These are phyloP conservation scores for Spiraea crenata DNA, from an alignment of 331 rosid genomes.

Conservation along the genomic window DNA sequence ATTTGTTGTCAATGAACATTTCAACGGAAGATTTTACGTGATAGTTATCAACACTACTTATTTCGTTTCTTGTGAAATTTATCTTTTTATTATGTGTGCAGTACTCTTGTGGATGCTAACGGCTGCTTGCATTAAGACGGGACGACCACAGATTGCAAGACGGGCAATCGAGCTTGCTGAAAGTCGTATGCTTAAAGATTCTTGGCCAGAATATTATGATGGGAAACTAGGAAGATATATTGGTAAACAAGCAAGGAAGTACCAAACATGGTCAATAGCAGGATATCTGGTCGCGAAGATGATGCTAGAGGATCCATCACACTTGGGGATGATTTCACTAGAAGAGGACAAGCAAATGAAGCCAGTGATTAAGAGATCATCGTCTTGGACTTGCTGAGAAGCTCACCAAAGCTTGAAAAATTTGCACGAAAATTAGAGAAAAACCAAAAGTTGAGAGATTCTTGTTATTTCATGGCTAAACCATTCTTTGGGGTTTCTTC, in stretches of 20 bases:
- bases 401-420: slow-evolving; percentile 30
- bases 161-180: slow-evolving; percentile 88
- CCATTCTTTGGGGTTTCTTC: slow-evolving; percentile 46
- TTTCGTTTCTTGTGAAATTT: neutral
- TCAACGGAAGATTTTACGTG: neutral
- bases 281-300: slow-evolving; percentile 95
- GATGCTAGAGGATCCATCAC: slow-evolving; percentile 97
- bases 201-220: slow-evolving; percentile 95
- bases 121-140: slow-evolving; percentile 93
- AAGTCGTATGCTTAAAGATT: slow-evolving; percentile 80
- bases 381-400: slow-evolving; percentile 82
- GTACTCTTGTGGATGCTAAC: slow-evolving; percentile 92
- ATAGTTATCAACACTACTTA: neutral
- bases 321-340: slow-evolving; percentile 91
- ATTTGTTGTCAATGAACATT: neutral
- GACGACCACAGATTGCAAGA: slow-evolving; percentile 93
- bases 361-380: slow-evolving; percentile 77
- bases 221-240: slow-evolving; percentile 83
- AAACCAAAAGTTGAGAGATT: slow-evolving; percentile 45
- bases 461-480: slow-evolving; percentile 40
- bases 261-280: slow-evolving; percentile 95
- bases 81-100: slow-evolving; percentile 37
- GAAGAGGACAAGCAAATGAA: slow-evolving; percentile 97
- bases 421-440: slow-evolving; percentile 25
- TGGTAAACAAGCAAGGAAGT: slow-evolving; percentile 91